Percentiles rank a stretch among this genome's conserved stretches.
Evolutionary conservation across 2,329 filamentous ascomycete genomes (phyloP).

Genomic region (Xylaria sp.): DNA sequence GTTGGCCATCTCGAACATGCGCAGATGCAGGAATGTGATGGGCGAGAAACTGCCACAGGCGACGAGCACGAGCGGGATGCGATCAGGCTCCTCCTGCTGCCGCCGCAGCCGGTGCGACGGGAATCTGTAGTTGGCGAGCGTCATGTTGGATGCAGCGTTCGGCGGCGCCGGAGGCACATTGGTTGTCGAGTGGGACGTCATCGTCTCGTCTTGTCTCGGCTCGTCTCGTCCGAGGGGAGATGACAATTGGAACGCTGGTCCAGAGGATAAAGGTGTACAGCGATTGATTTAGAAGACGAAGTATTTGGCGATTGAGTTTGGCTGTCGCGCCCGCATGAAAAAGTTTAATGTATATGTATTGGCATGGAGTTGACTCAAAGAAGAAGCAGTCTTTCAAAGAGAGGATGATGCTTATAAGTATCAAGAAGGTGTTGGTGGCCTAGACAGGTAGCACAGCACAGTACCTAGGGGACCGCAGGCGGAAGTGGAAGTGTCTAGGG

Average conservation of each 20-base stretch:
- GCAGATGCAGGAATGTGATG: slow-evolving; percentile 79
- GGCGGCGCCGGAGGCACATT: slow-evolving; percentile 26
- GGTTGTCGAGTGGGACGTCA: slow-evolving; percentile 37
- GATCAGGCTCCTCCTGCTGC: slow-evolving; percentile 64
- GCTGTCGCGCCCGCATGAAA: background rate
- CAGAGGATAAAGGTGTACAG: background rate
- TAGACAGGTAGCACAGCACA: background rate
- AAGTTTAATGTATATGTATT: background rate
- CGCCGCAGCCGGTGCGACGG: slow-evolving; percentile 69
- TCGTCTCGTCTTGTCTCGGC: slow-evolving; percentile 24
- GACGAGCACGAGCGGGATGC: slow-evolving; percentile 73
- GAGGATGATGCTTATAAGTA: slow-evolving; percentile 14
- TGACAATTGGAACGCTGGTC: background rate
- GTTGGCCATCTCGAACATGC: slow-evolving; percentile 84
- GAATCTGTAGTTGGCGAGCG: slow-evolving; percentile 64
- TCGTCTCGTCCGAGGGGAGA: slow-evolving; percentile 3
- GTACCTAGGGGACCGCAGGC: background rate
- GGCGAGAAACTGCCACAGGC: slow-evolving; percentile 80
- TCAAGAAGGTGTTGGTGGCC: slow-evolving; percentile 6
- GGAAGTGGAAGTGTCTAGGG: background rate
- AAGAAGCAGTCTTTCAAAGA: slow-evolving; percentile 9
- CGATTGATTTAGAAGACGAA: background rate
- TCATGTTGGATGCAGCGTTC: slow-evolving; percentile 46
- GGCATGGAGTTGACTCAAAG: slow-evolving; percentile 14
- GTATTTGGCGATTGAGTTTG: background rate